Conservation (phyloP, 1,284 basidiomycete species). For the Hymenochaete sp. region DNA sequence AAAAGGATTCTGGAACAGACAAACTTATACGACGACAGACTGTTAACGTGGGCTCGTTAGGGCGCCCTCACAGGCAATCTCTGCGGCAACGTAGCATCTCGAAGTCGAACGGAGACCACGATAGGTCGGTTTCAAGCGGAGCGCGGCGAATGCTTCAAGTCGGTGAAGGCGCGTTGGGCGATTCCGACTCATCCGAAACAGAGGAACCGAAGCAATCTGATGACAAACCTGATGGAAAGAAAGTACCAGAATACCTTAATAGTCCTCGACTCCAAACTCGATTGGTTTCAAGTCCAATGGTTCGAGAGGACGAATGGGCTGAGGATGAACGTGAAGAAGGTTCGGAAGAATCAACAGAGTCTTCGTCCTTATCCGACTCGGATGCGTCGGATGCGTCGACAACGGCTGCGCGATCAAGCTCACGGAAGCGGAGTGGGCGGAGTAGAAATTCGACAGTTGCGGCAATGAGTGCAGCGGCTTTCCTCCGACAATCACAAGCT, state of each 20-base stretch:
- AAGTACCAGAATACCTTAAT: not conserved
- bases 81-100: not conserved
- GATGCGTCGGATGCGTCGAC: conserved; percentile 15
- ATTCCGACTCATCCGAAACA: conserved; percentile 56
- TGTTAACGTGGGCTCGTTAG: conserved; percentile 4
- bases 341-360: conserved; percentile 9
- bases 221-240: not conserved
- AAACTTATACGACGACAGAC: conserved; percentile 6
- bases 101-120: not conserved
- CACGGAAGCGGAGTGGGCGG: conserved; percentile 9
- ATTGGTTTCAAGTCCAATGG: conserved; percentile 1
- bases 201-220: conserved; percentile 1
- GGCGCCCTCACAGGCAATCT: conserved; percentile 5
- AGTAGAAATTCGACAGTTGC: conserved; percentile 10
- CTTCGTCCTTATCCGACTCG: conserved; percentile 12
- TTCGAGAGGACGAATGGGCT: conserved; percentile 15
- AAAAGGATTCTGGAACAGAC: conserved; percentile 2
- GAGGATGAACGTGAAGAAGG: conserved; percentile 17
- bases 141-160: conserved; percentile 44
- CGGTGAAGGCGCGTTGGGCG: conserved; percentile 68
- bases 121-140: conserved; percentile 17
- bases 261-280: not conserved
- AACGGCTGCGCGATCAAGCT: conserved; percentile 10
- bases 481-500: conserved; percentile 13
- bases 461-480: not conserved